Evolutionary conservation across 1,284 basidiomycete genomes (phyloP).

Genomic region (Sanghuangporus sanghuang): DNA sequence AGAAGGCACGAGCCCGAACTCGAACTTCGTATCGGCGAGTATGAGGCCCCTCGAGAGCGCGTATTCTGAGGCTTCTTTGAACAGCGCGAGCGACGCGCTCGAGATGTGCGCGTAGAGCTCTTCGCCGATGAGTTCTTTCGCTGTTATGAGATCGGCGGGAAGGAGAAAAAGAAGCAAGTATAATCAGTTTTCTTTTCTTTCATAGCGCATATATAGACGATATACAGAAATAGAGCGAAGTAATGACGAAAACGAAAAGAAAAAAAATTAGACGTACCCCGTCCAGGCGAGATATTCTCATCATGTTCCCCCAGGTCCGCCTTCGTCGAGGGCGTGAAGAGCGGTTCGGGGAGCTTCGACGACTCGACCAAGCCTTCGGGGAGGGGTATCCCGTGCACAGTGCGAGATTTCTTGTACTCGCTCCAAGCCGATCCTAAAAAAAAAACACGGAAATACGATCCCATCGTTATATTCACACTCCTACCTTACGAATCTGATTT

Average conservation of each 20-base stretch:
- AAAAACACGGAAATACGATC: no score
- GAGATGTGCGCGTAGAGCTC: conserved; percentile 63
- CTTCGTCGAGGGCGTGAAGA: conserved; percentile 98
- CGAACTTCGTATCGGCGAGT: conserved; percentile 89
- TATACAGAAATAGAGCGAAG: no score
- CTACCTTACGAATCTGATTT: not conserved
- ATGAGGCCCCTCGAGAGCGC: conserved; percentile 84
- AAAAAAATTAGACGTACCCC: conserved; percentile 48
- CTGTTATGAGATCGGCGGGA: conserved; percentile 34
- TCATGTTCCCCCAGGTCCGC: conserved; percentile 94
- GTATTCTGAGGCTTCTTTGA: conserved; percentile 74
- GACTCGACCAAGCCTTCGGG: conserved; percentile 83
- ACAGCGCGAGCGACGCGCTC: conserved; percentile 59
- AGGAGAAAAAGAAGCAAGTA: not conserved
- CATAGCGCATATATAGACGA: not conserved
- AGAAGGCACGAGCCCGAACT: conserved; percentile 58
- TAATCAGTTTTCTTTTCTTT: not conserved
- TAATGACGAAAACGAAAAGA: not conserved
- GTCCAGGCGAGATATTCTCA: conserved; percentile 94
- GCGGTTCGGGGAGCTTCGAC: conserved; percentile 72
- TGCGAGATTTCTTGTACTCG: conserved; percentile 87
- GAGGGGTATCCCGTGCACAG: conserved; percentile 83
- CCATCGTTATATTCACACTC: not conserved
- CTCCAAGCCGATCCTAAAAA: conserved; percentile 87
- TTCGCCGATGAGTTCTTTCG: conserved; percentile 60